These are phyloP conservation scores for Alternaria arbusti DNA, from an alignment of 2,329 filamentous ascomycete genomes.

Conservation along the genomic window DNA sequence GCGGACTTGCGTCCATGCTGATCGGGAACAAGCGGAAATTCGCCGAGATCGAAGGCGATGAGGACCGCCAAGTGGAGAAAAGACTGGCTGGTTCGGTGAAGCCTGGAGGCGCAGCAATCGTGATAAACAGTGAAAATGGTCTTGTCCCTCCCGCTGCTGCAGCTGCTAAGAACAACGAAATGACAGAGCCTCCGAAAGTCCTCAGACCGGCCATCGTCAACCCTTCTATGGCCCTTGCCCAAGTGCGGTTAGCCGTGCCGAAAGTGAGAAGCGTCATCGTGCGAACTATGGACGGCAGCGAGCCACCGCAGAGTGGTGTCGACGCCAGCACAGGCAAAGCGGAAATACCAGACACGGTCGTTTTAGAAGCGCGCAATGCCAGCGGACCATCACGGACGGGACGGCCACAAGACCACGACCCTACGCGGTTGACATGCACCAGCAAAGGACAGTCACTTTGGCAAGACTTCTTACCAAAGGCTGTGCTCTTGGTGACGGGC, in stretches of 20 bases:
- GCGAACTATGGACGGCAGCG: slow-evolving; percentile 75
- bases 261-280: slow-evolving; percentile 84
- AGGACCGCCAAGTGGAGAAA: slow-evolving; percentile 69
- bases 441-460: slow-evolving; percentile 83
- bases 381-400: slow-evolving; percentile 64
- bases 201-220: slow-evolving; percentile 87
- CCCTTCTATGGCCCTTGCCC: slow-evolving; percentile 79
- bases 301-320: slow-evolving; percentile 53
- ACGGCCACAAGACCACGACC: slow-evolving; percentile 73
- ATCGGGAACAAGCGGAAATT: slow-evolving; percentile 93
- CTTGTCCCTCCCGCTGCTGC: slow-evolving; percentile 75
- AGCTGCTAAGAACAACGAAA: slow-evolving; percentile 34
- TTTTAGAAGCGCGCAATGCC: slow-evolving; percentile 90
- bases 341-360: slow-evolving; percentile 67
- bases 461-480: slow-evolving; percentile 90
- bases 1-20: slow-evolving; percentile 82
- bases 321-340: slow-evolving; percentile 51
- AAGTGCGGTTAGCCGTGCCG: slow-evolving; percentile 85
- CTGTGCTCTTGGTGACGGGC: slow-evolving; percentile 88
- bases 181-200: slow-evolving; percentile 72
- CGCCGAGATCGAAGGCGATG: slow-evolving; percentile 74
- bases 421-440: slow-evolving; percentile 80
- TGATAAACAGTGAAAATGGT: slow-evolving; percentile 78
- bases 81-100: slow-evolving; percentile 64
- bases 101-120: slow-evolving; percentile 74